Evolutionary conservation across 1,139 yeast genomes (phyloP).

Genomic region (Candida buenavistaensis): DNA sequence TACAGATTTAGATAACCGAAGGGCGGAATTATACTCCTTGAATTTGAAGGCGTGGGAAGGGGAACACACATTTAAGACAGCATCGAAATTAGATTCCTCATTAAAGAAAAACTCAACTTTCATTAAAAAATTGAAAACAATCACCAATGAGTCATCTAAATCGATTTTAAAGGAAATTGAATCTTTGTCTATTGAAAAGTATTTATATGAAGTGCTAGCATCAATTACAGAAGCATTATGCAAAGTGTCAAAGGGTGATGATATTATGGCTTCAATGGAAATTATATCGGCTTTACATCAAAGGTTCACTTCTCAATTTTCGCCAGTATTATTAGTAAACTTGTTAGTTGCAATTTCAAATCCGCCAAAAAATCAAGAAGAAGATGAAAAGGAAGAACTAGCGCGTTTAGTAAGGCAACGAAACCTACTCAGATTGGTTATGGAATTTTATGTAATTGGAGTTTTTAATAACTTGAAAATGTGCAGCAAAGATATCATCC

Average conservation of each 20-base stretch:
- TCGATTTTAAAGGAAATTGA: constrained; percentile 60
- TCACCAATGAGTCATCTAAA: constrained; percentile 40
- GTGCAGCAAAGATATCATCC: constrained; percentile 25
- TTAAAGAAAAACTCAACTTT: constrained; percentile 84
- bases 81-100: constrained; percentile 63
- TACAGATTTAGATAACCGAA: constrained; percentile 16
- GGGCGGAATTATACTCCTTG: constrained; percentile 32
- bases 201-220: constrained; percentile 67
- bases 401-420: constrained; percentile 47
- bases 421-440: constrained; percentile 51
- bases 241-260: constrained; percentile 56
- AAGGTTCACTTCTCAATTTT: constrained; percentile 58
- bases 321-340: constrained; percentile 50
- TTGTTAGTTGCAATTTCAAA: constrained; percentile 47
- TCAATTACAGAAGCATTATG: constrained; percentile 65
- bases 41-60: constrained; percentile 60
- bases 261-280: constrained; percentile 63
- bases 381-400: constrained; percentile 46
- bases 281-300: constrained; percentile 76
- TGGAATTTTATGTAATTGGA: constrained; percentile 67
- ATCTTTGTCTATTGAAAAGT: constrained; percentile 69
- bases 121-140: constrained; percentile 64
- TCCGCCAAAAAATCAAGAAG: constrained; percentile 25
- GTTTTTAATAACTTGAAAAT: constrained; percentile 47
- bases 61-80: constrained; percentile 24